Conservation (phyloP, 257 asterid genomes). For the Fraxinus anomala region DNA sequence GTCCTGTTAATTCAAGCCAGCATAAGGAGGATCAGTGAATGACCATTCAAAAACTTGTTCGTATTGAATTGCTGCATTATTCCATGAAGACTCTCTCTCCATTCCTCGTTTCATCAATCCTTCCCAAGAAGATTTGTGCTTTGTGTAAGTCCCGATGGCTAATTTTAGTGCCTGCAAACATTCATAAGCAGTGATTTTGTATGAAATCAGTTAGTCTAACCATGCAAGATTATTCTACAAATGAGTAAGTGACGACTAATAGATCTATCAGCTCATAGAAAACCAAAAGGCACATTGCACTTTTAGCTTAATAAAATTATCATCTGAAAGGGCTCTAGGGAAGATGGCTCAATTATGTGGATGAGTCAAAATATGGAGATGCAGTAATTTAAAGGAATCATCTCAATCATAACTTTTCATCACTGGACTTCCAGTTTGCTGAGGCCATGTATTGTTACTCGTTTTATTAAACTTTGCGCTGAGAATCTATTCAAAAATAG, state of each 20-base stretch:
- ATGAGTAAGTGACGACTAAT: background rate
- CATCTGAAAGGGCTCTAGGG: background rate
- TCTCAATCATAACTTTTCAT: background rate
- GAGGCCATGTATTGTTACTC: background rate
- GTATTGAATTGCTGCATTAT: conserved; percentile 75
- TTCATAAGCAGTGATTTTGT: background rate
- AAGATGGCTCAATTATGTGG: background rate
- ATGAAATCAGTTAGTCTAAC: background rate
- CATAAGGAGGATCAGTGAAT: conserved; percentile 74
- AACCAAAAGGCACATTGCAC: background rate
- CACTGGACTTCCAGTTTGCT: background rate
- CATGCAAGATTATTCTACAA: background rate
- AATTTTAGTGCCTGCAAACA: conserved; percentile 55
- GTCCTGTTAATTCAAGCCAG: conserved; percentile 44
- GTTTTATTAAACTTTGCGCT: too few relatives aligned
- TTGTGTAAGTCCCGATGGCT: conserved; percentile 59
- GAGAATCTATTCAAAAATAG: background rate
- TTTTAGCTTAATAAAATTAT: background rate
- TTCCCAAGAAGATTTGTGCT: conserved; percentile 75
- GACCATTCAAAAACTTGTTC: conserved; percentile 89
- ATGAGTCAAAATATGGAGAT: background rate
- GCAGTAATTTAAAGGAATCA: background rate
- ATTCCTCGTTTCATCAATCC: conserved; percentile 88
- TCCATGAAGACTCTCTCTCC: conserved; percentile 84
- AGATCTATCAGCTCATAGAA: background rate